Conservation (phyloP, 495 filamentous ascomycete species). For the Trichoderma virens region DNA sequence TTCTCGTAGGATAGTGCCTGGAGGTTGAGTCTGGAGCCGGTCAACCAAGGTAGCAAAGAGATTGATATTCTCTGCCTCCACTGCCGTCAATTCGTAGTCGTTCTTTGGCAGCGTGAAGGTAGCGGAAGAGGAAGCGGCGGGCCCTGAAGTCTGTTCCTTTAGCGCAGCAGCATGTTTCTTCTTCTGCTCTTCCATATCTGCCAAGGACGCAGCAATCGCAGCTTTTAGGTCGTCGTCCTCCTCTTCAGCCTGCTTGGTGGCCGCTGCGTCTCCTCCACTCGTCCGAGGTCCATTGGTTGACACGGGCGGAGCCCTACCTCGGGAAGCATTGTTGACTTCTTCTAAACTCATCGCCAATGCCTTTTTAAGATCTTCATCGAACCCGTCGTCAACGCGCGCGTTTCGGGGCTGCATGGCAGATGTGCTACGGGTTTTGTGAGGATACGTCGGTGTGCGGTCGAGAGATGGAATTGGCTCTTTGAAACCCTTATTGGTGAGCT, state of each 20-base stretch:
- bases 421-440: constrained; percentile 31
- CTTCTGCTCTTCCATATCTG: constrained; percentile 98
- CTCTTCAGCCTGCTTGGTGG: constrained; percentile 52
- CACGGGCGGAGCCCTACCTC: constrained; percentile 32
- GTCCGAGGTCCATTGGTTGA: constrained; percentile 24
- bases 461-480: constrained; percentile 21
- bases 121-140: constrained; percentile 27
- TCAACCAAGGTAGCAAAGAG: constrained; percentile 93
- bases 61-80: constrained; percentile 96
- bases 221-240: constrained; percentile 93
- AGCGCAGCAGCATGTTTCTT: constrained; percentile 74
- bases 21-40: constrained; percentile 87
- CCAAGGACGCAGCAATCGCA: constrained; percentile 91
- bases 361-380: constrained; percentile 89
- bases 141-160: constrained; percentile 58
- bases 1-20: constrained; percentile 88
- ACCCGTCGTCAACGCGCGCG: constrained; percentile 72
- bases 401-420: constrained; percentile 79
- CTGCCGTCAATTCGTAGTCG: constrained; percentile 88
- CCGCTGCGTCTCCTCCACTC: constrained; percentile 20
- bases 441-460: constrained; percentile 24
- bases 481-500: constrained; percentile 69
- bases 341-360: constrained; percentile 95
- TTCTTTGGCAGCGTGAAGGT: constrained; percentile 61
- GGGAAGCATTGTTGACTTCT: constrained; percentile 64